phyloP scores from a whole-genome alignment of 306 rosid species.

The Datisca glomerata region DNA sequence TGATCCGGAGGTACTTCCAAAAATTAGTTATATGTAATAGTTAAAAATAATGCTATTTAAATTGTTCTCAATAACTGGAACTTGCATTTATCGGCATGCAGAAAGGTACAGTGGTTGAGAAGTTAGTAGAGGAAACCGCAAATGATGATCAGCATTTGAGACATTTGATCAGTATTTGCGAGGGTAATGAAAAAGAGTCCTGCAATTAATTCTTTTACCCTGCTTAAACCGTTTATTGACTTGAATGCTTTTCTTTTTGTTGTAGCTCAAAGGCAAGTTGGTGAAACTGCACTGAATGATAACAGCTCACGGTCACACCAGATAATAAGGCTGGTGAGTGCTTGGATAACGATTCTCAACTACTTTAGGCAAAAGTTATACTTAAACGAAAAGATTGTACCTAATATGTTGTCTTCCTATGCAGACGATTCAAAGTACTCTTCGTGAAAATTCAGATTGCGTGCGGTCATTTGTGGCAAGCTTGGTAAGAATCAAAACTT shows the following conservation, averaged over 20 bases:
- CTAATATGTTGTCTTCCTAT: slow-evolving; percentile 10
- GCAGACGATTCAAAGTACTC: slow-evolving; percentile 89
- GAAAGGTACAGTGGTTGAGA: slow-evolving; percentile 99
- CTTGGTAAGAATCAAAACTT: slow-evolving; percentile 47
- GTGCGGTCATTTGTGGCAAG: slow-evolving; percentile 91
- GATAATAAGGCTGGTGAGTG: slow-evolving; percentile 83
- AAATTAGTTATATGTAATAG: not conserved
- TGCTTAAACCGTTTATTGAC: too few relatives aligned
- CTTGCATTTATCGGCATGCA: slow-evolving; percentile 19
- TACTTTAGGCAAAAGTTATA: too few relatives aligned
- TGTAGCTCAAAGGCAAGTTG: slow-evolving; percentile 98
- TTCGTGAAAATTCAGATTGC: slow-evolving; percentile 70
- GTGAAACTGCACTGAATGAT: slow-evolving; percentile 96
- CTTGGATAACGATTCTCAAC: too few relatives aligned
- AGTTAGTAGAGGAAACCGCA: slow-evolving; percentile 91
- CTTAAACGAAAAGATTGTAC: too few relatives aligned
- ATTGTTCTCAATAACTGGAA: slow-evolving; percentile 6
- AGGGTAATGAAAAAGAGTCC: slow-evolving; percentile 47
- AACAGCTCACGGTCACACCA: slow-evolving; percentile 97
- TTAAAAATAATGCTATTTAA: not conserved
- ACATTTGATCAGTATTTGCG: slow-evolving; percentile 85
- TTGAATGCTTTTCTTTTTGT: slow-evolving; percentile 10
- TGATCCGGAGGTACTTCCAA: slow-evolving; percentile 75
- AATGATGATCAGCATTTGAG: slow-evolving; percentile 77
- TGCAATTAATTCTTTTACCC: too few relatives aligned